These are phyloP conservation scores for Telfairia occidentalis DNA, from an alignment of 331 rosid genomes.

Conservation along the genomic window DNA sequence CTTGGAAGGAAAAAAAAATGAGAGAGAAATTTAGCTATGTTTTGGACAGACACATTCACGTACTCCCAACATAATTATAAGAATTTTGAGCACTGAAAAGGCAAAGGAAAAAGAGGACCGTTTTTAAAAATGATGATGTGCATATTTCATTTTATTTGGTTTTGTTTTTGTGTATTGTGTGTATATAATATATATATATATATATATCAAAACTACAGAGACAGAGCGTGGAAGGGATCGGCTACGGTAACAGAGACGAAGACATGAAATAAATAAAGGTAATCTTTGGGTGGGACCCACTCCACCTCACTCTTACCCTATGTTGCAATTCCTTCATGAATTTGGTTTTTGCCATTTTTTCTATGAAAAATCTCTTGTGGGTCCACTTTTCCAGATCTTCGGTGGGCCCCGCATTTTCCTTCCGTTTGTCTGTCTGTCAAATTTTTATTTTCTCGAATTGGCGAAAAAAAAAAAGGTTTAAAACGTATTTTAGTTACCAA, in stretches of 20 bases:
- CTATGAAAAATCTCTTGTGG: conserved; percentile 7
- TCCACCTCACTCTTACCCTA: conserved; percentile 8
- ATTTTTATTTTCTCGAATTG: background rate
- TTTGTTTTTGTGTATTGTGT: background rate
- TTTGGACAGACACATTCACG: conserved; percentile 27
- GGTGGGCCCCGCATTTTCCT: background rate
- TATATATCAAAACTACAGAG: background rate
- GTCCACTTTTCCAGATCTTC: background rate
- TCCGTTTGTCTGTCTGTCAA: background rate
- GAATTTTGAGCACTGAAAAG: conserved; percentile 20
- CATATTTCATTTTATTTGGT: background rate
- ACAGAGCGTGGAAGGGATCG: conserved; percentile 7
- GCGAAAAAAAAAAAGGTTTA: too few species aligned
- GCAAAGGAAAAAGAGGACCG: background rate
- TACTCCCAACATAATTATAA: conserved; percentile 25
- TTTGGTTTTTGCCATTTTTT: background rate
- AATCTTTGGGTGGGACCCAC: background rate
- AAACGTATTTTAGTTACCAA: too few species aligned
- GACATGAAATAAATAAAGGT: background rate
- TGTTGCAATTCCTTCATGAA: background rate
- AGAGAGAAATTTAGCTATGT: background rate
- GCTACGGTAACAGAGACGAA: background rate
- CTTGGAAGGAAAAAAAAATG: background rate
- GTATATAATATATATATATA: background rate
- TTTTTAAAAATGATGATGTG: conserved; percentile 3